Evolutionary conservation across 192 early-diverging fungal species (phyloP), one percentile per base, ranked within the genome.

Genomic region (Kappamyces sp.): DNA sequence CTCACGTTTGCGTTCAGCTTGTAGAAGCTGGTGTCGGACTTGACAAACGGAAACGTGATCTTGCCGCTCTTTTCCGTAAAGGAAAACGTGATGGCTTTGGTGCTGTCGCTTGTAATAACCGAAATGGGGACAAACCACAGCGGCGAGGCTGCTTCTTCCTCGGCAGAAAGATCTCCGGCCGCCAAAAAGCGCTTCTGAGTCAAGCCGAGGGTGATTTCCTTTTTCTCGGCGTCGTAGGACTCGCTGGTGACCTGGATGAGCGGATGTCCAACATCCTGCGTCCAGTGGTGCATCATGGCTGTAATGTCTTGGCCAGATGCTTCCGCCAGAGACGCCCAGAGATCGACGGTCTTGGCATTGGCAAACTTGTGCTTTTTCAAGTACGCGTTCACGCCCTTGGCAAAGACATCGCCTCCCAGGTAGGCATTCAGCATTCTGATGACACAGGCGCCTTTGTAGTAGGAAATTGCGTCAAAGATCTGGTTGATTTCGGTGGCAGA

Each of bases 381-480:
- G 63, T 92, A 64, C 15, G 32, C 5, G 3, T 45, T 42, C 5
- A 64, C 63, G 7, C 63, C 64, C 8, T 58, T 33, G 3, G 6
- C 32, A 41, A 64, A 64, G 43, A 48, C 22, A 29, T 68, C 63
- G 7, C 29, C 32, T 5, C 61, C 46, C 5, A 62, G 40, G 1
- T 41, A 55, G 30, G 85, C 78, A 59, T 80, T 84, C 60, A 92
- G 69, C 90, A 91, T 91, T 41, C 87, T 82, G 47, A 92, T 92
- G 45, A 89, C 87, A 47, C 78, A 83, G 9, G 86, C 88, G 30
- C 90, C 90, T 69, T 92, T 91, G 55, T 66, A 78, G 63, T 87
- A 86, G 6, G 75, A 73, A 58, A 91, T 89, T 9, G 84, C 87
- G 59, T 92, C 90, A 60, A 92, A 92, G 49, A 92, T 89, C 62